Evolutionary conservation across 805 yeast species (phyloP).

Genomic region (Kuraishia molischiana): DNA sequence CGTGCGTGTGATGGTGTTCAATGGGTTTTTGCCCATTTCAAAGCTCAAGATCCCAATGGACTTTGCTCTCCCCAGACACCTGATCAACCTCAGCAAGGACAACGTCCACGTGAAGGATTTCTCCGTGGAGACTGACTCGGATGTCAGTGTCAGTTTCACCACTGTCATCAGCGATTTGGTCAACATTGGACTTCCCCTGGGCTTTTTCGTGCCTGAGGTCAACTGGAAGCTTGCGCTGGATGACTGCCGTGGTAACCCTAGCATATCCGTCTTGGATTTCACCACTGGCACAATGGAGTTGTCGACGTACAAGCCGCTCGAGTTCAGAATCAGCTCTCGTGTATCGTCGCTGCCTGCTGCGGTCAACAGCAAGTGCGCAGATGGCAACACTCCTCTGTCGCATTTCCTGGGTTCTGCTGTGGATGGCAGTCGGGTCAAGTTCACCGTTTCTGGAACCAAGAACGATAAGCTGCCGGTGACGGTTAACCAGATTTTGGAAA

Average conservation of each 20-base stretch:
- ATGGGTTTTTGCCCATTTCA: conserved; percentile 2
- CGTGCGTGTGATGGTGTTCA: conserved; percentile 12
- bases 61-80: not conserved
- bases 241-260: conserved; percentile 23
- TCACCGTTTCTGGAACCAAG: conserved; percentile 7
- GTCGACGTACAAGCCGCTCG: conserved; percentile 2
- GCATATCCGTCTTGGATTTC: conserved; percentile 18
- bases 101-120: not conserved
- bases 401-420: conserved; percentile 6
- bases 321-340: conserved; percentile 7
- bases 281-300: conserved; percentile 8
- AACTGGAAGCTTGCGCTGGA: conserved; percentile 25
- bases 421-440: conserved; percentile 5
- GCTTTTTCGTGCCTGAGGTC: conserved; percentile 21
- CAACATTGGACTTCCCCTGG: not conserved
- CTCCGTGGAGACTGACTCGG: not conserved
- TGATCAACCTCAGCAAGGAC: not conserved
- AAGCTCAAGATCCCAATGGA: conserved; percentile 3
- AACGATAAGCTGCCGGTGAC: conserved; percentile 4
- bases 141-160: not conserved
- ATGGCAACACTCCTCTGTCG: conserved; percentile 9
- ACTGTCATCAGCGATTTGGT: not conserved
- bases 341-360: conserved; percentile 4
- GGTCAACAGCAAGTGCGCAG: conserved; percentile 7
- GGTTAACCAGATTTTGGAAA: conserved; percentile 8